phyloP scores from a whole-genome alignment of 495 filamentous ascomycete genomes.

The Platismatia glauca region DNA sequence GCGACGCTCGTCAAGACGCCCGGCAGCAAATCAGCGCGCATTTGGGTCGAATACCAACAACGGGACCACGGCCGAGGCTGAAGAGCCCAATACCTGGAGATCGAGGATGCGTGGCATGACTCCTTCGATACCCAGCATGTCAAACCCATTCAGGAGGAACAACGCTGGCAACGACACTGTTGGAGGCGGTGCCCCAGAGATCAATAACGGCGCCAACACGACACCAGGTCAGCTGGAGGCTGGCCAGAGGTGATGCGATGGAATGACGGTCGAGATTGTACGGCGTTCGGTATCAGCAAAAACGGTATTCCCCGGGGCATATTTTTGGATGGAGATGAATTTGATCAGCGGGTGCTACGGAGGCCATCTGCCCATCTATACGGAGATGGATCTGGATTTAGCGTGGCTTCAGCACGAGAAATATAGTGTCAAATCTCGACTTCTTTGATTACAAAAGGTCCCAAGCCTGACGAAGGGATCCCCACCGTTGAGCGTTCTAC shows the following conservation, averaged over 20 bases:
- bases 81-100: conserved; percentile 16
- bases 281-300: conserved; percentile 7
- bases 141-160: conserved; percentile 19
- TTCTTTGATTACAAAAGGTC: background rate
- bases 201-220: conserved; percentile 1
- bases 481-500: background rate
- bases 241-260: conserved; percentile 15
- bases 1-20: conserved; percentile 11
- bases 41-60: conserved; percentile 2
- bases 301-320: conserved; percentile 5
- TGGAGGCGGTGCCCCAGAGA: conserved; percentile 16
- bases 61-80: background rate
- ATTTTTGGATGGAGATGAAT: background rate
- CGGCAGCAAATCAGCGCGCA: conserved; percentile 5
- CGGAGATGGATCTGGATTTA: background rate
- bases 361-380: background rate
- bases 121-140: conserved; percentile 15
- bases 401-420: background rate
- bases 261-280: background rate
- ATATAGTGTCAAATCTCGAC: background rate
- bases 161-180: background rate
- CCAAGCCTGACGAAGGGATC: background rate
- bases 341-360: background rate
- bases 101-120: conserved; percentile 13
- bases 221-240: conserved; percentile 23